phyloP scores from a whole-genome alignment of 495 filamentous ascomycete genomes.

The Podospora pseudocomata region DNA sequence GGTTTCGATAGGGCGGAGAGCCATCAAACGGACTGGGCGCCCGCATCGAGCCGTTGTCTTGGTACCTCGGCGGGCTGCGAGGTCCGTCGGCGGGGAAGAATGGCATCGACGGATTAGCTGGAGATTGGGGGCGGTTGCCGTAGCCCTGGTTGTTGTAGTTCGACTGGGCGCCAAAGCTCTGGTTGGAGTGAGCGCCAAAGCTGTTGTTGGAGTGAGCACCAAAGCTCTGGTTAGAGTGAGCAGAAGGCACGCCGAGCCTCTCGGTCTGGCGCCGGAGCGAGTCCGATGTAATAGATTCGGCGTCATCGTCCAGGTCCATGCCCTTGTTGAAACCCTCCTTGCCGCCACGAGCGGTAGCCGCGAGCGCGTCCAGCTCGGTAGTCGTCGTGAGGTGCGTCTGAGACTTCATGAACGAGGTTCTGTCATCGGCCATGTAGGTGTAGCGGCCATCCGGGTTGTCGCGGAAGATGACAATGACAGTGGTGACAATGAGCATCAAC shows the following conservation, averaged over 20 bases:
- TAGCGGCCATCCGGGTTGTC: conserved; percentile 97
- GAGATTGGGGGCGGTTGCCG: conserved; percentile 48
- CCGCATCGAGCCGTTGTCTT: conserved; percentile 16
- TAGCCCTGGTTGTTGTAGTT: conserved; percentile 5
- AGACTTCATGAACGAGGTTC: conserved; percentile 97
- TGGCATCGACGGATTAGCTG: conserved; percentile 60
- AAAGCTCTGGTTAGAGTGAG: background rate
- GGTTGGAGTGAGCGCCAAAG: background rate
- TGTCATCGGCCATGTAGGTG: conserved; percentile 94
- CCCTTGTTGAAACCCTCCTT: conserved; percentile 63
- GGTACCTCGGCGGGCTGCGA: conserved; percentile 21
- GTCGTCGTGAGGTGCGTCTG: conserved; percentile 75
- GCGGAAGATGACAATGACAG: conserved; percentile 76
- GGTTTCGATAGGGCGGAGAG: conserved; percentile 19
- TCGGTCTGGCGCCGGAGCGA: conserved; percentile 29
- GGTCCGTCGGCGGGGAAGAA: conserved; percentile 49
- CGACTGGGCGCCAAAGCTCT: background rate
- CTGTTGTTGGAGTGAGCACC: conserved; percentile 10
- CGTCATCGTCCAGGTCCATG: conserved; percentile 75
- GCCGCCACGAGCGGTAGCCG: conserved; percentile 88
- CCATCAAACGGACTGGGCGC: conserved; percentile 20
- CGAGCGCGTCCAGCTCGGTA: conserved; percentile 91
- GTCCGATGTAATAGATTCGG: conserved; percentile 58
- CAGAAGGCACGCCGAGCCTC: conserved; percentile 28
- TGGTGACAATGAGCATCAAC: conserved; percentile 82